A percentile compares a stretch with the other conserved stretches of the same genome.
phyloP scores from a whole-genome alignment of 768 basidiomycete species.

The Leucosporidium yakuticum region DNA sequence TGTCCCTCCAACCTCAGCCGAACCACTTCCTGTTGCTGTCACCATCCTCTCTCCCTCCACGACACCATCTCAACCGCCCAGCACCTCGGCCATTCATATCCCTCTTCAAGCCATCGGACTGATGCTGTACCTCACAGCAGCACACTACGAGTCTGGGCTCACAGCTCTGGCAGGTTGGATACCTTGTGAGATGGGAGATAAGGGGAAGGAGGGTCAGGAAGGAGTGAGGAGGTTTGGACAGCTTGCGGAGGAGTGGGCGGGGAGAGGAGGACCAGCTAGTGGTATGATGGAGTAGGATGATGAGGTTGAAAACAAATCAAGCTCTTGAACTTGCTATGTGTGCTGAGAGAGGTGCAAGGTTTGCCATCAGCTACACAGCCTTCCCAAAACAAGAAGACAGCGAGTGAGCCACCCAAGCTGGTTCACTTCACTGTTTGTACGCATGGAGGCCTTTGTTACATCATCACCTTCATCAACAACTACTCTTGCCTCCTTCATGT shows the following conservation, averaged over 20 bases:
- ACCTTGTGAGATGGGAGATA: constrained; percentile 2
- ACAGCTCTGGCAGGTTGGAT: constrained; percentile 29
- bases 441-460: too few species aligned
- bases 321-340: too few species aligned
- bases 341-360: too few species aligned
- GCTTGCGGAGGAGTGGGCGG: constrained; percentile 8
- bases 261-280: background rate
- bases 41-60: background rate
- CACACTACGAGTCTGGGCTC: constrained; percentile 23
- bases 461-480: too few species aligned
- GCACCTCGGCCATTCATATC: background rate
- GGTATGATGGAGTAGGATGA: background rate
- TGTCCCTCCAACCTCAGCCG: background rate
- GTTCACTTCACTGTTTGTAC: too few species aligned
- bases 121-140: constrained; percentile 18
- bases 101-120: constrained; percentile 11
- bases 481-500: too few species aligned
- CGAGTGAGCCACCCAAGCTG: too few species aligned
- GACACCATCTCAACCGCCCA: background rate
- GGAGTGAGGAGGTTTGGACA: constrained; percentile 13
- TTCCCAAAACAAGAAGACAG: too few species aligned
- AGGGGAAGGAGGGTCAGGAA: background rate
- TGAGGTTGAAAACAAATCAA: too few species aligned
- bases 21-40: constrained; percentile 6
- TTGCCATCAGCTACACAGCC: too few species aligned